A percentile compares a stretch with the other conserved stretches of the same genome.
Evolutionary conservation across 1,139 yeast species (phyloP).

Genomic region (Taphrina deformans): DNA sequence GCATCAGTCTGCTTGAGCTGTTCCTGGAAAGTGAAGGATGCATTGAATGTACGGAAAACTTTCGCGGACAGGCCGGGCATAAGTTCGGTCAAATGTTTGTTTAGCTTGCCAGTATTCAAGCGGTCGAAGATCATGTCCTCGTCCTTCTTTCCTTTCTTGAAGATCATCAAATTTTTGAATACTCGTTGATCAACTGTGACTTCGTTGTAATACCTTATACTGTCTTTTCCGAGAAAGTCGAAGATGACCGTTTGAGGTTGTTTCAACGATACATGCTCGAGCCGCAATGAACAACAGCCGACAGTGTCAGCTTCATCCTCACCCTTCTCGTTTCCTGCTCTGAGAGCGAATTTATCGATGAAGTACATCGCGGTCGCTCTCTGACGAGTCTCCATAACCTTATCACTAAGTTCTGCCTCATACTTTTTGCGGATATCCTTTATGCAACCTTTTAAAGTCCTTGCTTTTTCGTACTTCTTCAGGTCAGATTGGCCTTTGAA

Average conservation of each 20-base stretch:
- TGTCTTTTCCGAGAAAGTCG: slow-evolving; percentile 94
- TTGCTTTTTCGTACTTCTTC: slow-evolving; percentile 89
- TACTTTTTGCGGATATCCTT: slow-evolving; percentile 76
- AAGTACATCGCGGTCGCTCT: slow-evolving; percentile 92
- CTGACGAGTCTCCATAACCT: slow-evolving; percentile 81
- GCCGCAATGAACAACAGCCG: slow-evolving; percentile 92
- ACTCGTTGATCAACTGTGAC: slow-evolving; percentile 88
- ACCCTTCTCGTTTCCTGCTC: slow-evolving; percentile 98
- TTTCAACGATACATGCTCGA: slow-evolving; percentile 78
- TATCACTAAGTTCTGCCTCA: slow-evolving; percentile 65
- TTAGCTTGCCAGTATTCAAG: slow-evolving; percentile 75
- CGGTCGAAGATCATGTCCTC: slow-evolving; percentile 92
- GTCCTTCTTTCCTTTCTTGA: slow-evolving; percentile 81
- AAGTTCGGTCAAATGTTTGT: slow-evolving; percentile 82
- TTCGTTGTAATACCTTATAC: slow-evolving; percentile 87
- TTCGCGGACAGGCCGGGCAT: slow-evolving; percentile 95
- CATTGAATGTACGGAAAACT: slow-evolving; percentile 96
- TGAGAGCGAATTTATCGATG: slow-evolving; percentile 88
- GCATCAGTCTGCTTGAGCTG: slow-evolving; percentile 79
- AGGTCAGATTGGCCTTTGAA: slow-evolving; percentile 87
- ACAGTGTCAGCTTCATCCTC: slow-evolving; percentile 98
- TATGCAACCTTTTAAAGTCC: slow-evolving; percentile 59
- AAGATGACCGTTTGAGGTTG: slow-evolving; percentile 89
- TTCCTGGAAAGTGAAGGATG: slow-evolving; percentile 83
- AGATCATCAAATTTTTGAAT: slow-evolving; percentile 79